phyloP scores from a whole-genome alignment of 768 basidiomycete genomes.

The Agrocybe chaxingu region DNA sequence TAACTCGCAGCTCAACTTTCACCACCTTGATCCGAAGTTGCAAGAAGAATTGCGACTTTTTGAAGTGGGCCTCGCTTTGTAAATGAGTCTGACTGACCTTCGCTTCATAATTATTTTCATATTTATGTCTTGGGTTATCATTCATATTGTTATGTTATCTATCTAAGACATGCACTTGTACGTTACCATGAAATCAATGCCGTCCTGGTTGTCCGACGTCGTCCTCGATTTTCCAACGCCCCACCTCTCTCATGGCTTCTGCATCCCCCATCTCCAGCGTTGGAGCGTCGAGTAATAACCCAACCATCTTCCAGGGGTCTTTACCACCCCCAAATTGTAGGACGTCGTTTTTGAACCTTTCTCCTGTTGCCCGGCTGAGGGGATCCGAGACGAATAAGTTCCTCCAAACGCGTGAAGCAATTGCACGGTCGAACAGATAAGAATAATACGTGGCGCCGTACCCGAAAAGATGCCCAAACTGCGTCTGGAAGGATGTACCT shows the following conservation, averaged over 20 bases:
- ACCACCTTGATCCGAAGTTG: too few relatives aligned
- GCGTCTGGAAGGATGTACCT: conserved; percentile 91
- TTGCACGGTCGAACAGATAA: conserved; percentile 94
- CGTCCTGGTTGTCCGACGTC: conserved; percentile 58
- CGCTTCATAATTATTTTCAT: too few relatives aligned
- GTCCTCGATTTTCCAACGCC: conserved; percentile 82
- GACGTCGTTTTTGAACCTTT: conserved; percentile 75
- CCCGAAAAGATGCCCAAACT: conserved; percentile 93
- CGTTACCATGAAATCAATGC: too few relatives aligned
- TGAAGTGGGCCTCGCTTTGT: too few relatives aligned
- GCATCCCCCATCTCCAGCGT: conserved; percentile 70
- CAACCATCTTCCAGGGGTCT: conserved; percentile 94
- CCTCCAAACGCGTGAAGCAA: conserved; percentile 89
- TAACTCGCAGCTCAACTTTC: too few relatives aligned
- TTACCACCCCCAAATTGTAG: conserved; percentile 82
- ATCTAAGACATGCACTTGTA: too few relatives aligned
- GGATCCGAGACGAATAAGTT: conserved; percentile 70
- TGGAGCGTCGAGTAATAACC: conserved; percentile 59
- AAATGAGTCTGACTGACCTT: too few relatives aligned
- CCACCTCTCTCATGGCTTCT: conserved; percentile 86
- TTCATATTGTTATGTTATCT: too few relatives aligned
- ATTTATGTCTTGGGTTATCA: too few relatives aligned
- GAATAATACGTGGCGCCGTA: conserved; percentile 99
- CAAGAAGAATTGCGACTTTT: too few relatives aligned
- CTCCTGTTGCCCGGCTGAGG: conserved; percentile 69